phyloP scores from a whole-genome alignment of 139 green algal genomes.

The Volvox reticuliferus region DNA sequence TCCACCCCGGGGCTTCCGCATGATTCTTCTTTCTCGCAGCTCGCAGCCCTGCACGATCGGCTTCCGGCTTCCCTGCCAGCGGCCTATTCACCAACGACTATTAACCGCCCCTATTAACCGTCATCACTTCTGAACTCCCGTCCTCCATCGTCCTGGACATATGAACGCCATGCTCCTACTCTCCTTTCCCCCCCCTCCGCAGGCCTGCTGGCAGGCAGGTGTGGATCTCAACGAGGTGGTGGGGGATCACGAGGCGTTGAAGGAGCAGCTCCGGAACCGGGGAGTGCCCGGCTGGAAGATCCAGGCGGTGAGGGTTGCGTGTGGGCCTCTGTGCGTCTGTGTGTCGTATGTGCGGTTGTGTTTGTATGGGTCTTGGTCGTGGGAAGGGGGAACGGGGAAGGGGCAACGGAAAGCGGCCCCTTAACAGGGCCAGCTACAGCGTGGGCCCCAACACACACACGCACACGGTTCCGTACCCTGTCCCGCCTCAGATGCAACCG shows the following conservation, averaged over 20 bases:
- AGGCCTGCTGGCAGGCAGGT: conserved; percentile 64
- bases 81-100: no score
- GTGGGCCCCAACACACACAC: no score
- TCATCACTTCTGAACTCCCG: no score
- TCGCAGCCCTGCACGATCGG: no score
- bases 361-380: no score
- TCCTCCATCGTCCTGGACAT: background rate
- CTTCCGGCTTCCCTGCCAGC: no score
- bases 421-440: no score
- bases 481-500: conserved; percentile 49
- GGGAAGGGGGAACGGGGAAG: background rate
- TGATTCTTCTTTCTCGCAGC: no score
- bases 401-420: background rate
- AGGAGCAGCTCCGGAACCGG: conserved; percentile 51
- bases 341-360: background rate
- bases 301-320: conserved; percentile 53
- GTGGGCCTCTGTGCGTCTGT: background rate
- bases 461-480: background rate
- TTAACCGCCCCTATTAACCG: no score
- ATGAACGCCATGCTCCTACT: background rate
- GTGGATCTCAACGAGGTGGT: conserved; percentile 81
- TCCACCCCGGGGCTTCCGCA: no score
- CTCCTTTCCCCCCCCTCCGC: background rate
- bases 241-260: conserved; percentile 52
- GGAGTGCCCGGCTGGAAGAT: conserved; percentile 66